phyloP scores from a whole-genome alignment of 1,284 basidiomycete species.

The Meripilus lineatus region DNA sequence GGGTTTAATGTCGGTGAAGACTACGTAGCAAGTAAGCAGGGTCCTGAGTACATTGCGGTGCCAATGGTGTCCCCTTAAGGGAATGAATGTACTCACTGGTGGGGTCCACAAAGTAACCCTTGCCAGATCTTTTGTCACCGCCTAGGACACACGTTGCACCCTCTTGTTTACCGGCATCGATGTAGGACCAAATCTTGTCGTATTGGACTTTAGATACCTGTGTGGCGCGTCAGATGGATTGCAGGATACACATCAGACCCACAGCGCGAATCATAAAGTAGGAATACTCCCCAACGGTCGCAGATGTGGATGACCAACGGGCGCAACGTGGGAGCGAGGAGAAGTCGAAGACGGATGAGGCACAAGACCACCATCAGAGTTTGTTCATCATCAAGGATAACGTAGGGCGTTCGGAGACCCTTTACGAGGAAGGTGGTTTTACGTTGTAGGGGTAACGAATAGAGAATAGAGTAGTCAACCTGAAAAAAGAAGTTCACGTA shows the following conservation, averaged over 20 bases:
- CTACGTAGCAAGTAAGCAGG: conserved; percentile 29
- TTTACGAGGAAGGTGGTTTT: no score
- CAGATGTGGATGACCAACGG: no score
- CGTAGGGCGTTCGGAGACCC: no score
- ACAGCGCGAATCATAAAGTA: no score
- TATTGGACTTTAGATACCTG: conserved; percentile 83
- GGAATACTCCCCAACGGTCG: no score
- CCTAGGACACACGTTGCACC: conserved; percentile 82
- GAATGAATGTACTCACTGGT: conserved; percentile 50
- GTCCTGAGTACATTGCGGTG: conserved; percentile 2
- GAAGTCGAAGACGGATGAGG: no score
- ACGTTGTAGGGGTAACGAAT: no score
- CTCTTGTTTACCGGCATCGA: conserved; percentile 80
- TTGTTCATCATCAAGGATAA: no score
- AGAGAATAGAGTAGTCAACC: conserved; percentile 1
- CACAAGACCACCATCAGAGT: no score
- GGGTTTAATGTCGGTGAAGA: conserved; percentile 67
- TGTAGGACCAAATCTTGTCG: conserved; percentile 87
- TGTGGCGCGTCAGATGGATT: no score
- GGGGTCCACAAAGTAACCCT: conserved; percentile 74
- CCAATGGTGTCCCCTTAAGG: not conserved
- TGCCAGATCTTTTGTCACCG: conserved; percentile 64
- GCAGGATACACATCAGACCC: no score
- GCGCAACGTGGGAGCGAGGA: no score
- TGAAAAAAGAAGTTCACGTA: conserved; percentile 35